Base-by-base conservation (phyloP, 805 yeast genomes). In the Nakazawaea siamensis region DNA sequence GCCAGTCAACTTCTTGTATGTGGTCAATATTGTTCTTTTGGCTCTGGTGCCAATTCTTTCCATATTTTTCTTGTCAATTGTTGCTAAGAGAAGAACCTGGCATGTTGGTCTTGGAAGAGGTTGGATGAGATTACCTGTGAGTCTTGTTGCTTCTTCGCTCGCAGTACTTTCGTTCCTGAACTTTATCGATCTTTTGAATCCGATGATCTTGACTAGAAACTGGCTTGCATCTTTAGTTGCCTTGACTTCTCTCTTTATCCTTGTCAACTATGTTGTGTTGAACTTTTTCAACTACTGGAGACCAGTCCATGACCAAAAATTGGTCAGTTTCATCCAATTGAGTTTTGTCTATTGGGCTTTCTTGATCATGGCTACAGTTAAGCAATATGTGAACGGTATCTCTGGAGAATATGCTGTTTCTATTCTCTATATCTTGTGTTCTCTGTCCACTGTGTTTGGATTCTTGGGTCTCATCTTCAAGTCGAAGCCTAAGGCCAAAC, bases 241-340 rank as follows among this genome's bases (percentile, higher is more conserved):
- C 0, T 43, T 69, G 2, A 57, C 73, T 11, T 51, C 73, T 2
- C 50, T 66, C 21, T 68, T 70, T 40, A 45, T 81, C 31, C 51
- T 82, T 23, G 39, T 66, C 28, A 81, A 80, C 49, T 81, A 76
- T 48, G 25, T 69, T 3, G 40, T 80, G 12, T 60, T 86, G 43
- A 75, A 73, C 34, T 64, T 60, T 24, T 48, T 58, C 23, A 50
- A 57, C 25, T 56, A 56, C 60, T 46, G 39, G 69, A 56, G 61
- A 37, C 76, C 78, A 1, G 64, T 68, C 14, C 70, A 66, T 39
- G 79, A 76, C 45, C 76, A 75, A 45, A 80, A 82, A 49, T 64
- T 79, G 37, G 60, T 75, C 14, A 60, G 70, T 3, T 51, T 78
- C 3, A 46, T 77, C 16, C 80, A 81, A 52, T 54, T 72, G 10